A percentile compares a stretch with the other conserved stretches of the same genome.
phyloP scores from a whole-genome alignment of 2,329 filamentous ascomycete species.

The Fusarium equiseti region DNA sequence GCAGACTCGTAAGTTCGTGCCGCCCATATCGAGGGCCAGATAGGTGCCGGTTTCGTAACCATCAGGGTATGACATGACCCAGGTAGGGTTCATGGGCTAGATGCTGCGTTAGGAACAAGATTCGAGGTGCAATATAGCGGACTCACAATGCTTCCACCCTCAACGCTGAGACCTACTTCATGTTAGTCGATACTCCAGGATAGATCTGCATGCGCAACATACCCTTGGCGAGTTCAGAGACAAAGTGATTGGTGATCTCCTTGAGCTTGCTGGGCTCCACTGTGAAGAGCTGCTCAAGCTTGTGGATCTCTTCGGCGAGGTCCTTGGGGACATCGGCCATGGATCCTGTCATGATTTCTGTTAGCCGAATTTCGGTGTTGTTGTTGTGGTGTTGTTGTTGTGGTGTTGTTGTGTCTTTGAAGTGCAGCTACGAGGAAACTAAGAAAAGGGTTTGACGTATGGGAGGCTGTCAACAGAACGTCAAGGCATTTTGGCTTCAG shows the following conservation, averaged over 20 bases:
- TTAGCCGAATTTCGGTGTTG: slow-evolving; percentile 24
- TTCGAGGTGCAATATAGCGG: not conserved
- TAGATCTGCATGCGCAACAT: slow-evolving; percentile 10
- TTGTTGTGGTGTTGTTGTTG: not conserved
- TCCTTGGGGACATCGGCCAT: slow-evolving; percentile 92
- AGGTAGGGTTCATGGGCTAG: slow-evolving; percentile 97
- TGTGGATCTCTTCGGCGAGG: slow-evolving; percentile 82
- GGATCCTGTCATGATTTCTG: slow-evolving; percentile 70
- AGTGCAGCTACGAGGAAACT: not conserved
- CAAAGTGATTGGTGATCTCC: slow-evolving; percentile 89
- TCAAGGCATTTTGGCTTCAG: slow-evolving; percentile 13
- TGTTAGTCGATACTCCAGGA: slow-evolving; percentile 21
- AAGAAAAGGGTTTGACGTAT: not conserved
- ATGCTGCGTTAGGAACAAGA: slow-evolving; percentile 34
- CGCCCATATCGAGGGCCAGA: slow-evolving; percentile 93
- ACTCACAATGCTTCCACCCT: slow-evolving; percentile 93
- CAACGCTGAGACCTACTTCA: slow-evolving; percentile 77
- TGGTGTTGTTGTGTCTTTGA: not conserved
- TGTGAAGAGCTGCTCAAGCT: slow-evolving; percentile 85
- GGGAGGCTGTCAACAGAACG: not conserved
- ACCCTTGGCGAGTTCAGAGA: slow-evolving; percentile 89
- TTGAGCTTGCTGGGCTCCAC: slow-evolving; percentile 85
- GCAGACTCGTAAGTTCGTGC: slow-evolving; percentile 94
- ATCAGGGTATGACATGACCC: slow-evolving; percentile 91
- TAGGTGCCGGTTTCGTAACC: slow-evolving; percentile 90